Conservation (phyloP, 2,329 filamentous ascomycete species). For the Macrophomina pseudophaseolina region DNA sequence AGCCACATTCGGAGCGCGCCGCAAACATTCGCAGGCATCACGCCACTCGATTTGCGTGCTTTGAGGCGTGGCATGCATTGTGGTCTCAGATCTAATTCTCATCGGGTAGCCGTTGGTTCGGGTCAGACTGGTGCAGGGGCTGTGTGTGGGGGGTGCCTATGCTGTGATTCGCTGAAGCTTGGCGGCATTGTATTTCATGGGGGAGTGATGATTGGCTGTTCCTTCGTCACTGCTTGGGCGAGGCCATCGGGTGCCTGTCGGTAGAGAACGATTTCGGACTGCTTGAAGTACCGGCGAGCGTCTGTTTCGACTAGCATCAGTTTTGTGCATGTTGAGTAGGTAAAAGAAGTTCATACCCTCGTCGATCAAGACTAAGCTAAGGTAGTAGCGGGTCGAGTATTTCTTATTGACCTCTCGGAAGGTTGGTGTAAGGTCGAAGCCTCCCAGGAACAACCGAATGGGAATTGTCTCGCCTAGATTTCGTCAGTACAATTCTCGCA, state of each 20-base stretch:
- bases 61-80: neutral
- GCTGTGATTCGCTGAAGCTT: slow-evolving; percentile 6
- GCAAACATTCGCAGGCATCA: neutral
- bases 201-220: slow-evolving; percentile 35
- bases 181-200: slow-evolving; percentile 11
- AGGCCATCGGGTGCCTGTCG: slow-evolving; percentile 68
- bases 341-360: slow-evolving; percentile 66
- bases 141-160: slow-evolving; percentile 6
- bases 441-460: slow-evolving; percentile 93
- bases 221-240: slow-evolving; percentile 55
- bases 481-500: slow-evolving; percentile 32
- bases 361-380: slow-evolving; percentile 93
- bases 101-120: neutral
- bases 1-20: slow-evolving; percentile 1
- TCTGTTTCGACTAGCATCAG: slow-evolving; percentile 58
- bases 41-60: neutral
- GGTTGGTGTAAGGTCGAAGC: slow-evolving; percentile 95
- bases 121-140: slow-evolving; percentile 13
- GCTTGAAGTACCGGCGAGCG: slow-evolving; percentile 96
- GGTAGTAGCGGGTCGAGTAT: slow-evolving; percentile 96
- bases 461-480: slow-evolving; percentile 81
- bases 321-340: neutral
- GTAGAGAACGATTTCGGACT: slow-evolving; percentile 97
- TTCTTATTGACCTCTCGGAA: slow-evolving; percentile 99
- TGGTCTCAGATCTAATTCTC: slow-evolving; percentile 5